These are phyloP conservation scores for Xylaria sp. DNA, from an alignment of 2,329 filamentous ascomycete genomes.

Conservation along the genomic window DNA sequence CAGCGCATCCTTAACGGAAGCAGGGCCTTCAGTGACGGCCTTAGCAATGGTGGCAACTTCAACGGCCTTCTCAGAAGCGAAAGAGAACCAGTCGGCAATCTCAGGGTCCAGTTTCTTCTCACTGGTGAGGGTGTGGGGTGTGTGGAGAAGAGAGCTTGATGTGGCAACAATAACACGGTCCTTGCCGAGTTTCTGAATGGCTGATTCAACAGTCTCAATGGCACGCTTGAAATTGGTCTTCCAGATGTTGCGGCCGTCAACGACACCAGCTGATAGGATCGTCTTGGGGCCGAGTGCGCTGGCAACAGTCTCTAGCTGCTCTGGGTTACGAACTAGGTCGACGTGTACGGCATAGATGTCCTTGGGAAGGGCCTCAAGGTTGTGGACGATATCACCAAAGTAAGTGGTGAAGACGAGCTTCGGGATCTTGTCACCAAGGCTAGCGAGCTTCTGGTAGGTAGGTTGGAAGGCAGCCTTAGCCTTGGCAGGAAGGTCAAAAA, in stretches of 20 bases:
- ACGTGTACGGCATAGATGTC: slow-evolving; percentile 88
- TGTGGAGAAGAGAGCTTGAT: slow-evolving; percentile 97
- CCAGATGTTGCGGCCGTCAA: slow-evolving; percentile 99
- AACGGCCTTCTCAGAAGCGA: slow-evolving; percentile 91
- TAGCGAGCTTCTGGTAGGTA: slow-evolving; percentile 88
- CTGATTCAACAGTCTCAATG: slow-evolving; percentile 89
- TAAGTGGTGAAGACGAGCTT: slow-evolving; percentile 94
- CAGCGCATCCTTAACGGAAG: slow-evolving; percentile 85
- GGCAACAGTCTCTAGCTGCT: slow-evolving; percentile 91
- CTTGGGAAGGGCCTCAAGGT: slow-evolving; percentile 88
- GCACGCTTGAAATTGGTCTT: slow-evolving; percentile 99
- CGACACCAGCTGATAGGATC: slow-evolving; percentile 92
- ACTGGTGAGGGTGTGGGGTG: slow-evolving; percentile 95
- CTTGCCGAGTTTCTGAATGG: slow-evolving; percentile 94
- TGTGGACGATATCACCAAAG: slow-evolving; percentile 99
- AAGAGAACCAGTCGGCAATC: slow-evolving; percentile 98
- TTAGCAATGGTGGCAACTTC: slow-evolving; percentile 96
- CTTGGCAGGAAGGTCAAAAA: slow-evolving; percentile 91
- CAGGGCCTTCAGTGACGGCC: slow-evolving; percentile 93
- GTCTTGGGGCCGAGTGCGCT: slow-evolving; percentile 88
- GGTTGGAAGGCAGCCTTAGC: slow-evolving; percentile 98
- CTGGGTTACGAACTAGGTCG: slow-evolving; percentile 97
- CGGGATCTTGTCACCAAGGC: slow-evolving; percentile 82
- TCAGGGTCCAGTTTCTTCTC: slow-evolving; percentile 98
- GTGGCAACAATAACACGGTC: slow-evolving; percentile 97